These are phyloP conservation scores for Borovskyia barvae DNA, from an alignment of 208 protist species.

Conservation along the genomic window DNA sequence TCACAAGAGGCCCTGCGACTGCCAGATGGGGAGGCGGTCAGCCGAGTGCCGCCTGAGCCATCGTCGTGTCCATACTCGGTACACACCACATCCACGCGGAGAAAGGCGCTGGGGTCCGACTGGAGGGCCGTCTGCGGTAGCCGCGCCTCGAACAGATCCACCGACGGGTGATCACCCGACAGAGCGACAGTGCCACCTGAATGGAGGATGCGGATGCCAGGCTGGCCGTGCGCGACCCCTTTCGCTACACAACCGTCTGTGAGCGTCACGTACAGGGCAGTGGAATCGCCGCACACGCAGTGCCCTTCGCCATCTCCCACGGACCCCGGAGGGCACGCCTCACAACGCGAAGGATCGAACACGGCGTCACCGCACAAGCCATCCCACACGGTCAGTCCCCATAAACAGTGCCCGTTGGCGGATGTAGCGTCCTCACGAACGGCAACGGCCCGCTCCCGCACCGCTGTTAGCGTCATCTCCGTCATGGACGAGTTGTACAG, in stretches of 20 bases:
- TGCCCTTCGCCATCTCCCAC: slow-evolving; percentile 25
- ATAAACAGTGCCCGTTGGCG: slow-evolving; percentile 14
- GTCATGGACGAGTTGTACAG: slow-evolving; percentile 11
- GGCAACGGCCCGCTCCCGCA: slow-evolving; percentile 10
- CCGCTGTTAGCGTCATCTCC: slow-evolving; percentile 2
- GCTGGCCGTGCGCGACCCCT: slow-evolving; percentile 7
- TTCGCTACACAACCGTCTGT: slow-evolving; percentile 19
- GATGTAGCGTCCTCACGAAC: slow-evolving; percentile 7
- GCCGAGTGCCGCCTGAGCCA: slow-evolving; percentile 19
- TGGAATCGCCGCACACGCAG: slow-evolving; percentile 30
- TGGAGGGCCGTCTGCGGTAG: slow-evolving; percentile 19
- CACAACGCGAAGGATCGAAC: slow-evolving; percentile 20
- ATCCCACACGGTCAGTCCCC: slow-evolving; percentile 26
- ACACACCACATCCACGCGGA: slow-evolving; percentile 21
- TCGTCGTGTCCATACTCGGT: slow-evolving; percentile 3
- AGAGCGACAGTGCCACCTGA: neutral
- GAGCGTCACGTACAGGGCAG: slow-evolving; percentile 12
- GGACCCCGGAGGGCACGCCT: slow-evolving; percentile 19
- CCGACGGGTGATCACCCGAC: slow-evolving; percentile 8
- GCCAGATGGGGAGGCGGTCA: slow-evolving; percentile 13
- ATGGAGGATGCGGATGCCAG: slow-evolving; percentile 5
- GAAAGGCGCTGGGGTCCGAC: slow-evolving; percentile 20
- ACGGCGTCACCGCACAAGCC: slow-evolving; percentile 10
- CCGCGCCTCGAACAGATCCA: slow-evolving; percentile 16
- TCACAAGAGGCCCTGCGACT: slow-evolving; percentile 9